phyloP scores from a whole-genome alignment of 2,329 filamentous ascomycete species.

The Colletotrichum brevisporum region DNA sequence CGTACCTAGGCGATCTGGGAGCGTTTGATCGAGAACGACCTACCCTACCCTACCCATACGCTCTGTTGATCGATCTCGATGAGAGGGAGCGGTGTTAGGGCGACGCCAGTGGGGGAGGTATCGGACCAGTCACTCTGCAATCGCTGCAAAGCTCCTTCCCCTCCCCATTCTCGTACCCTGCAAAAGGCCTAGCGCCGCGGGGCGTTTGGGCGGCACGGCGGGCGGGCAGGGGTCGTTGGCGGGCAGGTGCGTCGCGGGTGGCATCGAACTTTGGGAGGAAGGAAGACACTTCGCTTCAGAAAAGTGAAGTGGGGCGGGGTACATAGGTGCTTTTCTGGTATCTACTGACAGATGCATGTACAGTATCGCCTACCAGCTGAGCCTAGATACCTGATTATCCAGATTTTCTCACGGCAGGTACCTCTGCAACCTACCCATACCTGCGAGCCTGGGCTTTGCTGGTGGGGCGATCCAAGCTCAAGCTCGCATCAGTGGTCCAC shows the following conservation, averaged over 20 bases:
- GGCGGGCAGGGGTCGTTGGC: slow-evolving; percentile 16
- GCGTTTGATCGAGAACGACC: slow-evolving; percentile 40
- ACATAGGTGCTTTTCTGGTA: too few relatives aligned
- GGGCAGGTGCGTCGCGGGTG: background rate
- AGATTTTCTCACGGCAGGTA: too few relatives aligned
- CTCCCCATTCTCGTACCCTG: slow-evolving; percentile 25
- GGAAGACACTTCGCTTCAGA: background rate
- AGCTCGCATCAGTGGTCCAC: slow-evolving; percentile 7
- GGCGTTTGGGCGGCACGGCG: background rate
- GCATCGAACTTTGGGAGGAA: background rate
- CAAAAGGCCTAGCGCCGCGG: slow-evolving; percentile 2
- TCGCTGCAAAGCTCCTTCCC: slow-evolving; percentile 18
- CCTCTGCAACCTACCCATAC: too few relatives aligned
- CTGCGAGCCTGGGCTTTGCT: too few relatives aligned
- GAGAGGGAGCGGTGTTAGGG: slow-evolving; percentile 26
- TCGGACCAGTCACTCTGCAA: slow-evolving; percentile 23
- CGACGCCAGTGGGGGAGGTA: slow-evolving; percentile 12
- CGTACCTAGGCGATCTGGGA: slow-evolving; percentile 32
- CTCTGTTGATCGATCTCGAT: slow-evolving; percentile 45
- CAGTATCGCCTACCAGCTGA: too few relatives aligned
- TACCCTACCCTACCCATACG: slow-evolving; percentile 2
- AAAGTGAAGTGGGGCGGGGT: slow-evolving; percentile 11
- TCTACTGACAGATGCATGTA: too few relatives aligned
- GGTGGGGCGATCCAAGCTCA: slow-evolving; percentile 29
- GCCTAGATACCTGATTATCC: too few relatives aligned